These are phyloP conservation scores for Trichoderma sp. DNA, from an alignment of 2,329 filamentous ascomycete genomes.

Conservation along the genomic window DNA sequence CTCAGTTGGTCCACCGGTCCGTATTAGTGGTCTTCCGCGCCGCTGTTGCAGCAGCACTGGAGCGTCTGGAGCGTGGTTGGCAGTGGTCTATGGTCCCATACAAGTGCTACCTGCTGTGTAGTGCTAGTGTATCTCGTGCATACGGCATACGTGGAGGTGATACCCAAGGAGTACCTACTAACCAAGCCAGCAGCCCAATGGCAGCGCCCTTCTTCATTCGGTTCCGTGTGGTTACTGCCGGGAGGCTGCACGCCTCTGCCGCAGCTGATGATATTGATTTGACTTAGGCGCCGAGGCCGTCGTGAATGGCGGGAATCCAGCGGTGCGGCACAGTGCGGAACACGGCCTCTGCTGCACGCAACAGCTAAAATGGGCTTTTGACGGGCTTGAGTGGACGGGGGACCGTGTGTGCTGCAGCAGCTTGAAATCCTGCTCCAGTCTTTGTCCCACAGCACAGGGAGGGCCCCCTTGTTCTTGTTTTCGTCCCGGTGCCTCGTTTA, in stretches of 20 bases:
- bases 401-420: background rate
- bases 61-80: background rate
- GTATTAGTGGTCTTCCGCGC: background rate
- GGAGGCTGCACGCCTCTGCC: background rate
- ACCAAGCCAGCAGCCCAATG: no score
- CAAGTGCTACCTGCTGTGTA: no score
- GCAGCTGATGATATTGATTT: slow-evolving; percentile 15
- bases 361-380: background rate
- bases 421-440: background rate
- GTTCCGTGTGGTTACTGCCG: background rate
- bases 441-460: background rate
- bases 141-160: background rate
- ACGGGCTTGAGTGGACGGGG: background rate
- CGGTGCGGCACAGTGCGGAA: background rate
- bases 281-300: background rate
- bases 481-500: background rate
- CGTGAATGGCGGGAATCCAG: background rate
- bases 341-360: background rate
- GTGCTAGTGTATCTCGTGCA: background rate
- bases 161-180: no score
- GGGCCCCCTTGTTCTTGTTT: background rate
- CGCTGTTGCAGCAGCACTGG: background rate
- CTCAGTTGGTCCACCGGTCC: background rate
- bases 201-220: background rate
- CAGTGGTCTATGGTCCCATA: background rate